These are phyloP conservation scores for Tetrapisispora taiwanensis DNA, from an alignment of 805 yeast species.

Conservation along the genomic window DNA sequence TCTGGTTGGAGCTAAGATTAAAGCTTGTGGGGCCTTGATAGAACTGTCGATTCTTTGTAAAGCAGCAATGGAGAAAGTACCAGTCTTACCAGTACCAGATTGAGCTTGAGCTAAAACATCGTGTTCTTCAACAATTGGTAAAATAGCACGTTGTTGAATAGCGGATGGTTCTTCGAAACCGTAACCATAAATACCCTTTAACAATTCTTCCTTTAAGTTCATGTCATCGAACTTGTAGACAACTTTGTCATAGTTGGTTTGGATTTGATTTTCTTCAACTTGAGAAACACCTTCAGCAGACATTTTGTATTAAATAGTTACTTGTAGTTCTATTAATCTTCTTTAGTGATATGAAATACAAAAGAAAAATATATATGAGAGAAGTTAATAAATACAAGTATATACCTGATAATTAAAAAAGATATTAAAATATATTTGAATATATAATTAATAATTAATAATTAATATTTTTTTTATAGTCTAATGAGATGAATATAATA, in stretches of 20 bases:
- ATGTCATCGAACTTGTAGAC: conserved; percentile 68
- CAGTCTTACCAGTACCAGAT: conserved; percentile 98
- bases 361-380: too few species aligned
- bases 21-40: conserved; percentile 74
- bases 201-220: conserved; percentile 54
- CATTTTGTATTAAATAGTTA: conserved; percentile 11
- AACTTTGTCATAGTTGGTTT: conserved; percentile 93
- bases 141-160: conserved; percentile 93
- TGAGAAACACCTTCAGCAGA: conserved; percentile 58
- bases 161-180: conserved; percentile 97
- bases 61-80: conserved; percentile 85
- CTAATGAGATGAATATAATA: too few species aligned
- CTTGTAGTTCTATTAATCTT: conserved; percentile 3
- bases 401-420: too few species aligned
- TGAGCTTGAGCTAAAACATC: conserved; percentile 98
- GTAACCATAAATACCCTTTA: conserved; percentile 67
- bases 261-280: conserved; percentile 74
- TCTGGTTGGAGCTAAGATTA: conserved; percentile 93
- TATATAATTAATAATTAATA: too few species aligned
- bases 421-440: too few species aligned
- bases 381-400: background rate
- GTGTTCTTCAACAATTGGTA: conserved; percentile 87
- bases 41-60: conserved; percentile 65
- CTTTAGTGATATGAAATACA: background rate
- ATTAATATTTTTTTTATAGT: too few species aligned